These are phyloP conservation scores for Gossypium schwendimanii DNA, from an alignment of 441 rosid species.

Conservation along the genomic window DNA sequence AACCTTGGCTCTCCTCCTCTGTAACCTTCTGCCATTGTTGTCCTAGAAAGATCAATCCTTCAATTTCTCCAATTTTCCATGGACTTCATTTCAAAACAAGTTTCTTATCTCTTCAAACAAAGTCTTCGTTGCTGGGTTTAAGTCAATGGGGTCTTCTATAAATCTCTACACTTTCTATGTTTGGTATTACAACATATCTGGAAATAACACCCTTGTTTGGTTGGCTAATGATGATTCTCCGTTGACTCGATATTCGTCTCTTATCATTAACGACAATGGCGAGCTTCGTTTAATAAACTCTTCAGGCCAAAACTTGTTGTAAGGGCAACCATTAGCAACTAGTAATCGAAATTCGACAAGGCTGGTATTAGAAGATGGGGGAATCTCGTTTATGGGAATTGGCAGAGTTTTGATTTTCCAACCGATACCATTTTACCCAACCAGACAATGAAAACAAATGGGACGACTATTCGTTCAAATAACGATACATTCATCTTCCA, in stretches of 20 bases:
- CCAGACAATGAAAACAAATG: conserved; percentile 21
- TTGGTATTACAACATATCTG: conserved; percentile 33
- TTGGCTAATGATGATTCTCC: conserved; percentile 19
- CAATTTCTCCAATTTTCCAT: conserved; percentile 33
- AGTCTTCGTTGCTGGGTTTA: conserved; percentile 53
- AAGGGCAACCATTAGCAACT: neutral
- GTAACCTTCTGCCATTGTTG: conserved; percentile 13
- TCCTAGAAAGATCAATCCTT: conserved; percentile 28
- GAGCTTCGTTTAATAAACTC: conserved; percentile 28
- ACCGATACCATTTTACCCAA: conserved; percentile 45
- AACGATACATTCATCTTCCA: conserved; percentile 35
- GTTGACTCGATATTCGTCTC: conserved; percentile 14
- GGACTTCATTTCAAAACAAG: conserved; percentile 33
- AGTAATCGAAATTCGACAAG: conserved; percentile 20
- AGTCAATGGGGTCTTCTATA: neutral
- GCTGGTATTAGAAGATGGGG: conserved; percentile 26
- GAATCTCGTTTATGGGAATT: conserved; percentile 34
- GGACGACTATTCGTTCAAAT: conserved; percentile 20
- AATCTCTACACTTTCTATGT: conserved; percentile 38
- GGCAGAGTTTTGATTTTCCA: conserved; percentile 39
- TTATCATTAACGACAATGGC: conserved; percentile 26
- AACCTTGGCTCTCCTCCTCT: neutral
- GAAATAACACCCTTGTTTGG: conserved; percentile 28
- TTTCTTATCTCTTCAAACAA: conserved; percentile 38
- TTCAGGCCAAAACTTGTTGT: conserved; percentile 26